Evolutionary conservation across 176 grass and related monocot genomes (phyloP).

Genomic region (Hyparrhenia diplandra): DNA sequence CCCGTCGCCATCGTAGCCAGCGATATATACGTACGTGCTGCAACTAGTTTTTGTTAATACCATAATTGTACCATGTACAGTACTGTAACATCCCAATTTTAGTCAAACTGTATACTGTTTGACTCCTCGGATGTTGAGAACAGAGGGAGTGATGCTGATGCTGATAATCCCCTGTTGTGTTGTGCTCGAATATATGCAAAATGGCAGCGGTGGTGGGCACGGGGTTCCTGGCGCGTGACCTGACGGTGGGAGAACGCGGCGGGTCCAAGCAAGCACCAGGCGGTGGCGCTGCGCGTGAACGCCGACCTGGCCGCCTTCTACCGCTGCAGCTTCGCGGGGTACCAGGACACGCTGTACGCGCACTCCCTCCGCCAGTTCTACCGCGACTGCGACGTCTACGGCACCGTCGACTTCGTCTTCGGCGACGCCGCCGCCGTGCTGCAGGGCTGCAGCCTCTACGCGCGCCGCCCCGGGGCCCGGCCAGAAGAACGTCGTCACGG

Average conservation of each 20-base stretch:
- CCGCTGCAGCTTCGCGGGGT: slow-evolving; percentile 80
- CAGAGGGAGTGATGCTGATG: too few relatives aligned
- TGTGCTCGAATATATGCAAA: too few relatives aligned
- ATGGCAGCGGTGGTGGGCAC: slow-evolving; percentile 62
- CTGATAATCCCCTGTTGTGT: too few relatives aligned
- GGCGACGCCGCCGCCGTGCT: slow-evolving; percentile 73
- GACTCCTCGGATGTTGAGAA: too few relatives aligned
- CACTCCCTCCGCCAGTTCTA: slow-evolving; percentile 97
- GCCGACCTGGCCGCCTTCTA: slow-evolving; percentile 68
- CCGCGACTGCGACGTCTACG: slow-evolving; percentile 90
- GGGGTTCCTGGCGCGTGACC: slow-evolving; percentile 66
- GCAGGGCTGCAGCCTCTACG: slow-evolving; percentile 87
- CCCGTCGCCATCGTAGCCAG: background rate
- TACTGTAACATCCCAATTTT: too few relatives aligned
- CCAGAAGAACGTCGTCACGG: slow-evolving; percentile 84
- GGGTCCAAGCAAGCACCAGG: slow-evolving; percentile 70
- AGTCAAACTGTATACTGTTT: too few relatives aligned
- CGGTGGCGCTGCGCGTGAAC: slow-evolving; percentile 67
- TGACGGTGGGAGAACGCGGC: slow-evolving; percentile 91
- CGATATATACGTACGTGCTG: background rate
- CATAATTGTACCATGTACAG: too few relatives aligned
- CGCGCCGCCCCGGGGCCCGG: slow-evolving; percentile 41
- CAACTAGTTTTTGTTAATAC: too few relatives aligned
- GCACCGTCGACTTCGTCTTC: slow-evolving; percentile 89
- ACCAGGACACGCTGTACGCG: slow-evolving; percentile 92